Evolutionary conservation across 495 filamentous ascomycete genomes (phyloP), one percentile per base, ranked within the genome.

Genomic region (Penicillium maclennaniae): DNA sequence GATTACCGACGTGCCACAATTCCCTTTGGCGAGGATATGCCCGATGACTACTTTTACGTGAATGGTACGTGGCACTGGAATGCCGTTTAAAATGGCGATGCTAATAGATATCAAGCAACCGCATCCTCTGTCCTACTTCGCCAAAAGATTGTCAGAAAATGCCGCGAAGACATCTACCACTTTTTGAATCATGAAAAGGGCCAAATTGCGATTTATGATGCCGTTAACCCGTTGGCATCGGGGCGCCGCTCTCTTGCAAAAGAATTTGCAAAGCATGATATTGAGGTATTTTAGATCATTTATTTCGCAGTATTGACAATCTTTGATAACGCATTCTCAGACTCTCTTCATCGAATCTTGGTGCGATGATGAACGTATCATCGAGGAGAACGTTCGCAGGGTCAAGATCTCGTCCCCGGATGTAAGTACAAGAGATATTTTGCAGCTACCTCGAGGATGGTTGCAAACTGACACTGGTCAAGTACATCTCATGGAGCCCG

Each of bases 341-440:
- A 97, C 93, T 1, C 74, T 99, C 5, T 99, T 97, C 69, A 87
- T 99, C 27, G 95, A 99, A 68, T 97, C 92, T 8, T 90, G 85
- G 66, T 96, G 96, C 59, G 87, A 91, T 56, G 91, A 99, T 65
- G 84, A 92, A 51, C 83, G 83, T 34, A 95, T 99, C 51, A 92
- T 99, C 47, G 87, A 95, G 67, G 93, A 97, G 69, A 99, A 99
- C 67, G 95, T 96, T 41, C 85, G 92, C 44, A 88, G 87, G 57
- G 95, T 99, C 60, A 99, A 99, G 72, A 97, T 99, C 44, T 93
- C 89, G 23, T 96, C 91, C n/a, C 95, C 95, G 3, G 95, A 99
- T 73, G 87, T 91, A 67, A 71, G 80, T 72, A 14, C 53, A 36
- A 7, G 9, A 12, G 14, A 12, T 34, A 12, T 12, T 34, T 12